These are phyloP conservation scores for Phytophthora agathidicida DNA, from an alignment of 352 stramenopile genomes.

Conservation along the genomic window DNA sequence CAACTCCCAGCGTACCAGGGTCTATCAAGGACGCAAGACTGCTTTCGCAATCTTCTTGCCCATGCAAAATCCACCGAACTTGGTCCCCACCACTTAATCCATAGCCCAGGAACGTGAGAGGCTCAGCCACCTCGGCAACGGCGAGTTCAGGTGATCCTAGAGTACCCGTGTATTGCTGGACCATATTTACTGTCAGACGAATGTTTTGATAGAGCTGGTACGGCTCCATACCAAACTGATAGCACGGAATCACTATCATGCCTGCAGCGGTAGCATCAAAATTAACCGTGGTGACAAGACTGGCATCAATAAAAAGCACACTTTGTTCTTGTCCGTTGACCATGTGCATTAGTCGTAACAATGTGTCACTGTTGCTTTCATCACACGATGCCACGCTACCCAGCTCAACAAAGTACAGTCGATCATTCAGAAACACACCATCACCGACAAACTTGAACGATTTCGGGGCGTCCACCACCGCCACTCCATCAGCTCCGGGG, in stretches of 20 bases:
- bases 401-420: conserved; percentile 61
- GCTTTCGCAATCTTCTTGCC: conserved; percentile 62
- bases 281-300: conserved; percentile 35
- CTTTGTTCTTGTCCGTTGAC: conserved; percentile 39
- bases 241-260: conserved; percentile 50
- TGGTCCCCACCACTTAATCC: conserved; percentile 46
- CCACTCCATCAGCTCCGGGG: conserved; percentile 42
- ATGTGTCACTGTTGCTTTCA: conserved; percentile 35
- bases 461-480: conserved; percentile 60
- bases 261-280: conserved; percentile 46
- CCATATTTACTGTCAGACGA: conserved; percentile 60
- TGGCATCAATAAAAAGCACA: conserved; percentile 43
- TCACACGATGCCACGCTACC: conserved; percentile 41
- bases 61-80: conserved; percentile 59
- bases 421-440: conserved; percentile 57
- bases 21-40: conserved; percentile 46
- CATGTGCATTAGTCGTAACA: conserved; percentile 39
- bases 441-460: conserved; percentile 55
- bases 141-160: conserved; percentile 54
- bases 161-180: conserved; percentile 47
- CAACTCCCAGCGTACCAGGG: conserved; percentile 21
- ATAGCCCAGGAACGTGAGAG: conserved; percentile 62
- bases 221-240: conserved; percentile 65
- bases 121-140: conserved; percentile 59
- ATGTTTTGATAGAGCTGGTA: conserved; percentile 59